Base-by-base conservation (phyloP, 371 early-diverging fungal species). In the Lichtheimia corymbifera region DNA sequence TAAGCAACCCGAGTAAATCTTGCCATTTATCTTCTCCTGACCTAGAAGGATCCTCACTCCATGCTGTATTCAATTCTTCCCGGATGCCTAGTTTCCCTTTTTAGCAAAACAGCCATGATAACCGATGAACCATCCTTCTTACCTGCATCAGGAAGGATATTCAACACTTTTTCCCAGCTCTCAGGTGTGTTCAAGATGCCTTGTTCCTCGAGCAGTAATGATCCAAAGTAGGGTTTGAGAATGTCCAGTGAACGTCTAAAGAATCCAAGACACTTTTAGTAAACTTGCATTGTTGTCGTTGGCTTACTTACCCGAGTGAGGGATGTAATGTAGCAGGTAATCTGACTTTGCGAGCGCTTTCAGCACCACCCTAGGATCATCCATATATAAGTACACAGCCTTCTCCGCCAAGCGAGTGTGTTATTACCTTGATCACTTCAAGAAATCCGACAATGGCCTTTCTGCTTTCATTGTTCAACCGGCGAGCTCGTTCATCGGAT, bases 401-500 rank as follows among this genome's bases (percentile, higher is more conserved):
- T n/a, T 5, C 17, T 49, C 13, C 27, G 17, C 4, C 22, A 58
- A 45, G 27, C 2, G 15, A 20, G 13, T 1, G 15, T 43, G 41
- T 18, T 4, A 2, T 58, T 61, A 80, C 90, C 71, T 91, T 91
- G 64, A 95, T 73, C 14, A 97, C 82, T 60, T 91, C 90, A 42
- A 98, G 58, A 72, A 93, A 99, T 18, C 80, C 80, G 0, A 94
- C 90, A 56, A 99, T 90, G 0, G 96, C 92, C 51, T 83, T 82
- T 61, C 99, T 75, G 14, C 84, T 87, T n/a, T 88, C 87, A 49
- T 90, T 88, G 50, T 81, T 84, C 59, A 98, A 69, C 54, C 82
- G 70, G 7, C 93, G 80, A 13, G 99, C 97, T 18, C 89, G 78
- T 61, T 91, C 87, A 73, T 99, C 99, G 59, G 89, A 91, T 14